Evolutionary conservation across 2,329 filamentous ascomycete species (phyloP).

Genomic region (Penicillium decumbens): DNA sequence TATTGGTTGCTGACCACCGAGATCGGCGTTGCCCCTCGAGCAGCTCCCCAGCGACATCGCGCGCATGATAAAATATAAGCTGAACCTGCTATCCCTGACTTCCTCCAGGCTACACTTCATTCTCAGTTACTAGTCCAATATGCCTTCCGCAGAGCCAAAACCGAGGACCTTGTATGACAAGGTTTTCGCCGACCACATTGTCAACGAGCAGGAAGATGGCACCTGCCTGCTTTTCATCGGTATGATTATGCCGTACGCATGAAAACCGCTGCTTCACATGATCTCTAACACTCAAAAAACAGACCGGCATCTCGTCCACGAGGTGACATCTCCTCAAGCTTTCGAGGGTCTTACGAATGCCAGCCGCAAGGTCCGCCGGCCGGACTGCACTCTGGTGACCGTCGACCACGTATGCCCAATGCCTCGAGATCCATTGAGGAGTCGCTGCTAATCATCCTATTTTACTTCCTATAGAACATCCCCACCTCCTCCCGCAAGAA

Average conservation of each 20-base stretch:
- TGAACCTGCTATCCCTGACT: conserved; percentile 9
- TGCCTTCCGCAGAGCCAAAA: conserved; percentile 68
- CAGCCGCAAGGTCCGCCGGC: conserved; percentile 77
- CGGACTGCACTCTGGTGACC: conserved; percentile 93
- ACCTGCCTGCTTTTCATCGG: conserved; percentile 91
- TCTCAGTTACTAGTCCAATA: conserved; percentile 43
- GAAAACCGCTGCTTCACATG: background rate
- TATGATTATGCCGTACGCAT: conserved; percentile 40
- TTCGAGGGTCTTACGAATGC: conserved; percentile 94
- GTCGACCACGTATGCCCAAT: conserved; percentile 77
- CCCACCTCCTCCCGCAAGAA: conserved; percentile 85
- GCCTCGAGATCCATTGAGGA: background rate
- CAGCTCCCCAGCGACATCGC: conserved; percentile 34
- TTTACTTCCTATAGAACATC: conserved; percentile 63
- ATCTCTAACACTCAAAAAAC: conserved; percentile 20
- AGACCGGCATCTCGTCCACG: conserved; percentile 95
- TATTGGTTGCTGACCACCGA: conserved; percentile 37
- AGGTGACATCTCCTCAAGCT: conserved; percentile 98
- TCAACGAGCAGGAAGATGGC: conserved; percentile 91
- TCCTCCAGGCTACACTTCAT: conserved; percentile 6
- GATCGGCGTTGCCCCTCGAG: conserved; percentile 34
- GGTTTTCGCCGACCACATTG: conserved; percentile 89
- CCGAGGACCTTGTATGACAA: conserved; percentile 95
- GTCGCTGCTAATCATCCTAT: conserved; percentile 8
- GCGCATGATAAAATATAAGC: conserved; percentile 29